Conservation (phyloP, 176 grass and related monocot species). For the Eleusine coracana region DNA sequence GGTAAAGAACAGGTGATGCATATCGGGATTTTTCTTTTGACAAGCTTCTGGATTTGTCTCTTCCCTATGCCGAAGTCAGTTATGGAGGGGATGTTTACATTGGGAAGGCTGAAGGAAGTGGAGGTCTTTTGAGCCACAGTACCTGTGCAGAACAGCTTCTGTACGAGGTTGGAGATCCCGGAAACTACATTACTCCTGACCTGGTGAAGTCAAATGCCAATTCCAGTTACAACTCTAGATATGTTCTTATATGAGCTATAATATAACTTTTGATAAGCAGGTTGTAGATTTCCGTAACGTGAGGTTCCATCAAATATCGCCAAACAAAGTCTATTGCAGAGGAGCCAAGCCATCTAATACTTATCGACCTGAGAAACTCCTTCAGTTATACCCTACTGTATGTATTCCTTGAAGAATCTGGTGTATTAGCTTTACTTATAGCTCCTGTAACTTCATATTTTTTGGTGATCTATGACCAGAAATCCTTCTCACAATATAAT, state of each 20-base stretch:
- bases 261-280: slow-evolving; percentile 56
- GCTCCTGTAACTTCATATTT: slow-evolving; percentile 20
- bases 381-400: slow-evolving; percentile 76
- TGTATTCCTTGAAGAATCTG: slow-evolving; percentile 40
- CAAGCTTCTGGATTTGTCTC: slow-evolving; percentile 79
- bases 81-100: slow-evolving; percentile 80
- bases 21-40: slow-evolving; percentile 76
- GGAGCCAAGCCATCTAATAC: slow-evolving; percentile 75
- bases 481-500: not conserved
- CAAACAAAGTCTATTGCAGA: slow-evolving; percentile 67
- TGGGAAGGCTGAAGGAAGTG: slow-evolving; percentile 70
- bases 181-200: slow-evolving; percentile 91
- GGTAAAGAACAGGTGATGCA: slow-evolving; percentile 75
- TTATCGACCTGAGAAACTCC: slow-evolving; percentile 66
- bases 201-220: slow-evolving; percentile 64
- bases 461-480: not conserved
- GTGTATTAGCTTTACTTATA: slow-evolving; percentile 10
- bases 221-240: slow-evolving; percentile 2
- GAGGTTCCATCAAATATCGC: slow-evolving; percentile 65
- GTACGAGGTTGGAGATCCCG: slow-evolving; percentile 89
- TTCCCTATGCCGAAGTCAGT: slow-evolving; percentile 88
- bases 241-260: slow-evolving; percentile 25
- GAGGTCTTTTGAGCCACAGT: slow-evolving; percentile 65
- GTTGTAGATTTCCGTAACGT: slow-evolving; percentile 80
- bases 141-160: slow-evolving; percentile 95